Conservation (phyloP, 2,329 filamentous ascomycete genomes). For the Calonectria montana region DNA sequence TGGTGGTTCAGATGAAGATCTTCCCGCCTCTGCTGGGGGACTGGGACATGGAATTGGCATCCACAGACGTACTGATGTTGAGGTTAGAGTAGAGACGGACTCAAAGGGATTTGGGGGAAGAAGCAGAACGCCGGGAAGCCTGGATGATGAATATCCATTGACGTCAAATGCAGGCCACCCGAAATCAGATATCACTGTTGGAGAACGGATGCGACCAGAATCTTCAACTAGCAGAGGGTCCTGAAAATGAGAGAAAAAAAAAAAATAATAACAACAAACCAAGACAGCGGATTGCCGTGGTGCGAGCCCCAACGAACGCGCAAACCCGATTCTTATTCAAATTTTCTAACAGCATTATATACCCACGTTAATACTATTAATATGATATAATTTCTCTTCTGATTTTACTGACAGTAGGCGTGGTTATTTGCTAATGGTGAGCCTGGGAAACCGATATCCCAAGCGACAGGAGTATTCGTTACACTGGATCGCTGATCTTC, state of each 20-base stretch:
- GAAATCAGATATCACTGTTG: conserved; percentile 5
- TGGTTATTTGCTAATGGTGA: too few relatives aligned
- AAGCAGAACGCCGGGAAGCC: not conserved
- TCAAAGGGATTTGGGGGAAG: conserved; percentile 5
- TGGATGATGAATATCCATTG: conserved; percentile 37
- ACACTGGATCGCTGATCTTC: too few relatives aligned
- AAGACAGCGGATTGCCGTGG: too few relatives aligned
- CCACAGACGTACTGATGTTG: conserved; percentile 34
- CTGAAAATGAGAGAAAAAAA: not conserved
- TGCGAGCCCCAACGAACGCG: not conserved
- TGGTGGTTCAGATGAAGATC: conserved; percentile 35
- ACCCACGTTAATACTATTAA: not conserved
- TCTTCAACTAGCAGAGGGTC: not conserved
- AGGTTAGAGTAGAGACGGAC: conserved; percentile 34
- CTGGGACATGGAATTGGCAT: conserved; percentile 27
- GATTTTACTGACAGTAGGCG: not conserved
- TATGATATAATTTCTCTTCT: not conserved
- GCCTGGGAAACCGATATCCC: too few relatives aligned
- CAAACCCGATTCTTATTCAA: not conserved
- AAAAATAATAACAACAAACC: too few relatives aligned
- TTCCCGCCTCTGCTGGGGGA: not conserved
- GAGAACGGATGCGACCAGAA: not conserved
- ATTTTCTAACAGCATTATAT: not conserved
- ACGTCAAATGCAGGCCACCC: conserved; percentile 37
- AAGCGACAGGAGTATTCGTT: too few relatives aligned